These are phyloP conservation scores for Wickerhamiella azyma DNA, from an alignment of 805 yeast species.

Conservation along the genomic window DNA sequence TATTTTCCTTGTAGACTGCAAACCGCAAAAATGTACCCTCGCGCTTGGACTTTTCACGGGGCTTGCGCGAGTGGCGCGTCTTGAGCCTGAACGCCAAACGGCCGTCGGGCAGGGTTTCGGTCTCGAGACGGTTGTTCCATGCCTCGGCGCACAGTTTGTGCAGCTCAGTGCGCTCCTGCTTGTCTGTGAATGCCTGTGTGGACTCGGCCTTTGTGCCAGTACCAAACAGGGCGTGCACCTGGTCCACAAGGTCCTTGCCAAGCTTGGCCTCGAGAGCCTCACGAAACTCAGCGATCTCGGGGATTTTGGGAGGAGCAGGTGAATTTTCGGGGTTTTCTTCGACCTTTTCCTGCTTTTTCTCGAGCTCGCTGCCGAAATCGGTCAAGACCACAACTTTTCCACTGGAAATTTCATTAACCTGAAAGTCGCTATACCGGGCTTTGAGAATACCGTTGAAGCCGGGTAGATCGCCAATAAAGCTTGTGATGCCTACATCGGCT, in stretches of 20 bases:
- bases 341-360: conserved; percentile 24
- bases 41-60: not conserved
- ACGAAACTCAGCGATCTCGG: conserved; percentile 28
- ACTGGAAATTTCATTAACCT: conserved; percentile 75
- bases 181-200: conserved; percentile 43
- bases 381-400: conserved; percentile 62
- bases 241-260: conserved; percentile 46
- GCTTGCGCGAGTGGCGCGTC: conserved; percentile 5
- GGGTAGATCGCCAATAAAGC: conserved; percentile 37
- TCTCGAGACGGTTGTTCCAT: conserved; percentile 62
- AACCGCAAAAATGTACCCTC: conserved; percentile 44
- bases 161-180: conserved; percentile 57
- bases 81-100: conserved; percentile 45
- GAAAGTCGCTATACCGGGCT: conserved; percentile 83
- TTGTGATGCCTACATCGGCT: conserved; percentile 75
- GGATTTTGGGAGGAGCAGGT: not conserved
- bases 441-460: conserved; percentile 75
- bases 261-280: conserved; percentile 37
- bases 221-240: conserved; percentile 40
- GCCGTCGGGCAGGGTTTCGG: conserved; percentile 43
- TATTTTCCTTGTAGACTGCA: conserved; percentile 80
- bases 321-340: not conserved
- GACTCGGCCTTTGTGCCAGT: conserved; percentile 50
- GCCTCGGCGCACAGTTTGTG: conserved; percentile 67
- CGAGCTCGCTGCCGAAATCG: conserved; percentile 54